phyloP scores from a whole-genome alignment of 2,329 filamentous ascomycete species.

The Talaromyces sp. region DNA sequence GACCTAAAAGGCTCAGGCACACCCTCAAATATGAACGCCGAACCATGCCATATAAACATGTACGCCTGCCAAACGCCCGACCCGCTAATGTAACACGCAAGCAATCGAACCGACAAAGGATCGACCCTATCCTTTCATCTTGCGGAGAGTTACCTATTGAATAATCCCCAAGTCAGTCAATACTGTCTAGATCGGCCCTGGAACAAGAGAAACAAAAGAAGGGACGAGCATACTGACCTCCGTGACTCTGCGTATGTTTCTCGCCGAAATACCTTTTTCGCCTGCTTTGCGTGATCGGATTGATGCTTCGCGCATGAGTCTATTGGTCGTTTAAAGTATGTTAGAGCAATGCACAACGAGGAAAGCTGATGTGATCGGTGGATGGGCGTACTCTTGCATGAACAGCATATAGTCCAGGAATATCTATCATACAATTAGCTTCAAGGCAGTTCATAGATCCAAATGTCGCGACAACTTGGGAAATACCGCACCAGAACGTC shows the following conservation, averaged over 20 bases:
- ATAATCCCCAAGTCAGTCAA: neutral
- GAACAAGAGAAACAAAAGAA: neutral
- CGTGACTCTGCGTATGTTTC: slow-evolving; percentile 72
- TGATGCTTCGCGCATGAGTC: slow-evolving; percentile 72
- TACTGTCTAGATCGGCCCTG: neutral
- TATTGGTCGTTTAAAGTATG: slow-evolving; percentile 33
- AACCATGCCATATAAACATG: neutral
- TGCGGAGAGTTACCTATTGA: slow-evolving; percentile 59
- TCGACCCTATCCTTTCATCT: slow-evolving; percentile 61
- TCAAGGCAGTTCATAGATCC: no score
- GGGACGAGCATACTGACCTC: slow-evolving; percentile 49
- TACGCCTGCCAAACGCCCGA: neutral
- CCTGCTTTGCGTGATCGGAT: slow-evolving; percentile 72
- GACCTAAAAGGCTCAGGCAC: neutral
- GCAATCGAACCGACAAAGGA: slow-evolving; percentile 1
- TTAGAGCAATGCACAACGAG: neutral
- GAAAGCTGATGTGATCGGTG: neutral
- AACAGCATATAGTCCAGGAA: slow-evolving; percentile 83
- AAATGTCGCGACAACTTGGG: neutral
- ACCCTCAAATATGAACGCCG: neutral
- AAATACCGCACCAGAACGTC: slow-evolving; percentile 67
- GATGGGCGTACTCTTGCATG: slow-evolving; percentile 57
- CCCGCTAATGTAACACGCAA: neutral
- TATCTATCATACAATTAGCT: slow-evolving; percentile 47
- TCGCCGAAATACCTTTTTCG: slow-evolving; percentile 69